Evolutionary conservation across 2,329 filamentous ascomycete species (phyloP).

Genomic region (Penicillium aurantiogriseum): DNA sequence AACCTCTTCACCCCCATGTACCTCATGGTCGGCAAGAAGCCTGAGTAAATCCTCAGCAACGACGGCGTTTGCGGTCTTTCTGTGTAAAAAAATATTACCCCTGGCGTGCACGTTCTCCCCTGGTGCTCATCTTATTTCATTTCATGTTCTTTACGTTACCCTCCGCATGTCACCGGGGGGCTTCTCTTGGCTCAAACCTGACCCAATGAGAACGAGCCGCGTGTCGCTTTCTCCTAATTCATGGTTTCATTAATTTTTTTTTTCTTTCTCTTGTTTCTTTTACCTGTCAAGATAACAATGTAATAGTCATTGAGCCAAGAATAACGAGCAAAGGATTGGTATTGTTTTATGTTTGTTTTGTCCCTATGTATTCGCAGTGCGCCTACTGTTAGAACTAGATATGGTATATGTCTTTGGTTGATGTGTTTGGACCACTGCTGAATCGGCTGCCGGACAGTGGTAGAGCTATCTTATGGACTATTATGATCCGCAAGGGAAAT

Average conservation of each 20-base stretch:
- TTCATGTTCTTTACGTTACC: slow-evolving; percentile 9
- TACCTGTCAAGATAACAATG: slow-evolving; percentile 23
- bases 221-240: slow-evolving; percentile 5
- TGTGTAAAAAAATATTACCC: slow-evolving; percentile 10
- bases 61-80: slow-evolving; percentile 1
- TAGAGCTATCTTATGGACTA: no score
- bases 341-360: slow-evolving; percentile 5
- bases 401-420: background rate
- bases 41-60: slow-evolving; percentile 42
- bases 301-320: slow-evolving; percentile 31
- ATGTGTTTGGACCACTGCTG: background rate
- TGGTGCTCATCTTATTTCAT: slow-evolving; percentile 13
- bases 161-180: slow-evolving; percentile 7
- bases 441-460: no score
- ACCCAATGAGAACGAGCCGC: slow-evolving; percentile 5
- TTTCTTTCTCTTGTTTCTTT: slow-evolving; percentile 16
- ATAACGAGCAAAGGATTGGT: slow-evolving; percentile 24
- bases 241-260: slow-evolving; percentile 18
- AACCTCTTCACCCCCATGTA: slow-evolving; percentile 99
- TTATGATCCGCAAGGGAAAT: background rate
- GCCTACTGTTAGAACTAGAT: background rate
- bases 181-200: slow-evolving; percentile 6
- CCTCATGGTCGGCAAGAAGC: slow-evolving; percentile 91
- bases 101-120: slow-evolving; percentile 15
- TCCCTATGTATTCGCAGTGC: background rate